Evolutionary conservation across 139 green algal species (phyloP), one percentile per base, ranked within the genome.

Genomic region (Asterochloris erici): DNA sequence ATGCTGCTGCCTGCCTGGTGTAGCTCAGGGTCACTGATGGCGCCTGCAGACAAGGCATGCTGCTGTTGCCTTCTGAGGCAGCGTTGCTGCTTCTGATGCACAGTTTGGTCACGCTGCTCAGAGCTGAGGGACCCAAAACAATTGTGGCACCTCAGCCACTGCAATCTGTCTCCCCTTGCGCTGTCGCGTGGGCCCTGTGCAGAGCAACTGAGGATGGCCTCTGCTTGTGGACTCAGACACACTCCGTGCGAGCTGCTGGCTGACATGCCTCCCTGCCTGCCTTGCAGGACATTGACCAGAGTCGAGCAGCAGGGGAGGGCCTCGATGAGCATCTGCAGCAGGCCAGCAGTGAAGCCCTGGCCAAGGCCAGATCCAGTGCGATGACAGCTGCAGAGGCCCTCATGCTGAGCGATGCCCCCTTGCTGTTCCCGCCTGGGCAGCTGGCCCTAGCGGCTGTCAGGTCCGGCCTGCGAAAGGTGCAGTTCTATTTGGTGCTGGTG

Each of bases 331-430:
- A 29, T 1, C 26, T 84, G 12, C 28, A 54, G 12, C 47, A 63
- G 61, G 27, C 68, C 14, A n/a, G 76, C 23, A 73, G 81, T 54
- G 84, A 69, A 14, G 47, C 74, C 26, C 64, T 90, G 73, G 54
- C 24, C 64, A 79, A 84, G 60, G 84, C 74, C 6, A 60, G 68
- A 16, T 38, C 10, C 0, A 61, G 66, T 28, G 86, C 86, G 0
- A 79, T 84, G 28, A 70, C 68, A 14, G 89, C 91, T 0, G 64
- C 92, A 19, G 92, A 94, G 74, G 84, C 88, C 24, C 85, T 97
- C 63, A 84, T 97, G 86, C 84, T 95, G 11, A 93, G 85, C 14
- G 94, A 97, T 69, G 93, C 93, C 14, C 94, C 93, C 17, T 86
- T 96, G 81, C 78, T 96, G 79, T 87, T 89, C 66, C 81, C 90